phyloP scores from a whole-genome alignment of 345 rosid genomes.

The Salix arbutifolia region DNA sequence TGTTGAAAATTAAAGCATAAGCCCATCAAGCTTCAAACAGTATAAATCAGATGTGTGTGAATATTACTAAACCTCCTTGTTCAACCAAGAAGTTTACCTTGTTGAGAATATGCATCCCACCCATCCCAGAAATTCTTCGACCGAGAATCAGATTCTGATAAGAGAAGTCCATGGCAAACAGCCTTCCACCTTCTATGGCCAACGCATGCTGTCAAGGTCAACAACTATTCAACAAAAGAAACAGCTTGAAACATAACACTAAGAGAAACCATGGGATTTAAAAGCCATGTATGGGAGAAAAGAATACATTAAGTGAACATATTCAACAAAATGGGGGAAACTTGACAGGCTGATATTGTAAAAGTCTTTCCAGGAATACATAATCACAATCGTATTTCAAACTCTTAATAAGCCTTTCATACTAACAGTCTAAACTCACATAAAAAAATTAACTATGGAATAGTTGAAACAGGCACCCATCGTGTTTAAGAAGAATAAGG shows the following conservation, averaged over 20 bases:
- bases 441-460: background rate
- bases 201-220: background rate
- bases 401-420: background rate
- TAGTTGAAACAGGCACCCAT: background rate
- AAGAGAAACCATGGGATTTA: background rate
- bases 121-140: conserved; percentile 10
- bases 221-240: no score
- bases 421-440: background rate
- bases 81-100: background rate
- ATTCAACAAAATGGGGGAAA: no score
- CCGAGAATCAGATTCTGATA: conserved; percentile 6
- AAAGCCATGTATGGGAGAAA: background rate
- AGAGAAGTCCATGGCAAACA: background rate
- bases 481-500: no score
- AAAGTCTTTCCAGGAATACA: no score
- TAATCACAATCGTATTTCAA: no score
- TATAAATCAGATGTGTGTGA: background rate
- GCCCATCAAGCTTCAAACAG: background rate
- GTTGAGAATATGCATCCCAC: conserved; percentile 7
- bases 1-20: background rate
- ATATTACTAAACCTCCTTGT: background rate
- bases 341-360: no score
- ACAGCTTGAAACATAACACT: no score
- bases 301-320: no score
- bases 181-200: conserved; percentile 7